A percentile compares a stretch with the other conserved stretches of the same genome.
phyloP scores from a whole-genome alignment of 1,139 yeast genomes.

The Spathaspora sp. region DNA sequence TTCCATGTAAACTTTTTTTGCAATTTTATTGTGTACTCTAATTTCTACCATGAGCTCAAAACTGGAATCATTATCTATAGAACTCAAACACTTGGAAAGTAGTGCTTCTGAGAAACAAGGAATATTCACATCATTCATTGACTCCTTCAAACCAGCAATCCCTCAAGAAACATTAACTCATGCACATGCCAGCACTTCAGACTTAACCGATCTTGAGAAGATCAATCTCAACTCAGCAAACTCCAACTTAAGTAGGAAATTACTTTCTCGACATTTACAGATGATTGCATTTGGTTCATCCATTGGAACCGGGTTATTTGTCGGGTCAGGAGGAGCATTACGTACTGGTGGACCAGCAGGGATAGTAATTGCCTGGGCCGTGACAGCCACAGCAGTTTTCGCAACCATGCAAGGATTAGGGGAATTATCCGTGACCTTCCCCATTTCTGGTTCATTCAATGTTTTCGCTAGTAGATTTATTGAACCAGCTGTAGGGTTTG shows the following conservation, averaged over 20 bases:
- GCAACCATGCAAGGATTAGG: constrained; percentile 44
- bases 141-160: constrained; percentile 38
- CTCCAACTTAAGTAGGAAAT: constrained; percentile 36
- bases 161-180: constrained; percentile 20
- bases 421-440: constrained; percentile 38
- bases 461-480: constrained; percentile 40
- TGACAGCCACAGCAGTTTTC: constrained; percentile 27
- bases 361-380: constrained; percentile 50
- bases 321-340: constrained; percentile 37
- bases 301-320: constrained; percentile 57
- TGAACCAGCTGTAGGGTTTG: constrained; percentile 43
- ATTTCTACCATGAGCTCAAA: constrained; percentile 4
- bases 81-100: not conserved
- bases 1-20: not conserved
- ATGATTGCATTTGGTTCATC: constrained; percentile 85
- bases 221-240: constrained; percentile 39
- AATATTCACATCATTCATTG: constrained; percentile 27
- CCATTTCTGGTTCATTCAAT: constrained; percentile 41
- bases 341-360: constrained; percentile 67
- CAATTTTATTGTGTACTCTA: not conserved
- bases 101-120: constrained; percentile 9
- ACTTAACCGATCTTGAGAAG: constrained; percentile 34
- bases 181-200: constrained; percentile 14
- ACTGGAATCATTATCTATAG: not conserved
- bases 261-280: constrained; percentile 40